A percentile compares a stretch with the other conserved stretches of the same genome.
These are phyloP conservation scores for Trichoderma virens DNA, from an alignment of 495 filamentous ascomycete species.

Conservation along the genomic window DNA sequence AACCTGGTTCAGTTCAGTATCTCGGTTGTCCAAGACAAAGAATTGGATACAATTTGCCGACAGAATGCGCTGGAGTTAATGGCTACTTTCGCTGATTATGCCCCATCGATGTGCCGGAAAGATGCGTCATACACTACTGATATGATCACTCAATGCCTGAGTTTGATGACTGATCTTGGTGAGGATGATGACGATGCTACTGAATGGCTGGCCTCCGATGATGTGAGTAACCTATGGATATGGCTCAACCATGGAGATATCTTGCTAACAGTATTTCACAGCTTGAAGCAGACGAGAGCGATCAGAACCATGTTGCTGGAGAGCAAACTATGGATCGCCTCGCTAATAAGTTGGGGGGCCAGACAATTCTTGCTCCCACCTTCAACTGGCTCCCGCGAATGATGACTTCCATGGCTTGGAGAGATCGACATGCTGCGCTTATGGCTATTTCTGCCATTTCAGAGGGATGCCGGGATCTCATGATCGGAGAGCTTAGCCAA, in stretches of 20 bases:
- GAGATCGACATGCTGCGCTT: conserved; percentile 91
- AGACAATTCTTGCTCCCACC: conserved; percentile 79
- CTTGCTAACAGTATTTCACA: conserved; percentile 21
- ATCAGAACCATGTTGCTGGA: conserved; percentile 94
- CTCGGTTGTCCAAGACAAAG: conserved; percentile 90
- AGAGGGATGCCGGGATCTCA: conserved; percentile 91
- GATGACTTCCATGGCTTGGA: conserved; percentile 93
- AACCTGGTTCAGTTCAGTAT: conserved; percentile 88
- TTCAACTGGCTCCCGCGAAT: conserved; percentile 96
- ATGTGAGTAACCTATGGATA: conserved; percentile 48
- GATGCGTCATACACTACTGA: conserved; percentile 81
- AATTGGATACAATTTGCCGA: conserved; percentile 76
- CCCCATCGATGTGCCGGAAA: conserved; percentile 88
- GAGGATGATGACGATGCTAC: conserved; percentile 88
- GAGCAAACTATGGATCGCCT: conserved; percentile 98
- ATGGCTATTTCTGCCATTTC: conserved; percentile 99
- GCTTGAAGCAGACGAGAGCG: conserved; percentile 92
- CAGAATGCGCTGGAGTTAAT: conserved; percentile 96
- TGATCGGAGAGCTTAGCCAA: conserved; percentile 89
- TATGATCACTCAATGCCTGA: conserved; percentile 98
- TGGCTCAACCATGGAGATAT: no score
- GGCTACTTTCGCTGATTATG: conserved; percentile 96
- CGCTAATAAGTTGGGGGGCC: conserved; percentile 92
- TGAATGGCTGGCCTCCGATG: conserved; percentile 90
- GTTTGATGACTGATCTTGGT: conserved; percentile 98